Evolutionary conservation across 202 grass and related monocot genomes (phyloP).

Genomic region (Panicum hallii): DNA sequence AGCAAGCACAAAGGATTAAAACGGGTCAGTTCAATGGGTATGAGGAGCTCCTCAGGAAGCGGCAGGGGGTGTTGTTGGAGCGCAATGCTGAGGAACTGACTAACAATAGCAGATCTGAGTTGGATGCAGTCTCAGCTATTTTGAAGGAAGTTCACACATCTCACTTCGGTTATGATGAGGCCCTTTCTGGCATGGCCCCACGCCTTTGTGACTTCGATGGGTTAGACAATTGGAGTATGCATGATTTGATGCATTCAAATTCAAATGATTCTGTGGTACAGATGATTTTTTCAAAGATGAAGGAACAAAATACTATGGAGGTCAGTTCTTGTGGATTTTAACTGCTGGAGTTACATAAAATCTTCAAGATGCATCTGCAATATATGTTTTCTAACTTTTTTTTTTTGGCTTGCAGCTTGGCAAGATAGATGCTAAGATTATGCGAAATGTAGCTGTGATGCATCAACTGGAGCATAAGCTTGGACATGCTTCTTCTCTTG

Average conservation of each 20-base stretch:
- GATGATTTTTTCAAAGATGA: constrained; percentile 55
- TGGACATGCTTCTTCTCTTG: constrained; percentile 63
- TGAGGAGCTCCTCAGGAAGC: constrained; percentile 71
- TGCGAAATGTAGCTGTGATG: constrained; percentile 65
- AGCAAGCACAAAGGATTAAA: constrained; percentile 60
- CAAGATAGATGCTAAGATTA: constrained; percentile 85
- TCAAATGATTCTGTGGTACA: constrained; percentile 64
- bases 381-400: constrained; percentile 38
- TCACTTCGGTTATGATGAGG: constrained; percentile 67
- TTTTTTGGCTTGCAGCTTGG: constrained; percentile 60
- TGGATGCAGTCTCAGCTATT: constrained; percentile 67
- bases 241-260: constrained; percentile 66
- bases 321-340: constrained; percentile 48
- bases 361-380: constrained; percentile 22
- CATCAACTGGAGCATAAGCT: constrained; percentile 74
- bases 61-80: constrained; percentile 69
- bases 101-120: constrained; percentile 53
- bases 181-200: constrained; percentile 57
- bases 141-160: constrained; percentile 77
- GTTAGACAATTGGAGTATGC: constrained; percentile 62
- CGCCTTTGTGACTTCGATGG: constrained; percentile 59
- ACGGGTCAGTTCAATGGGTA: constrained; percentile 55
- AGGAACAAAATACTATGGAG: constrained; percentile 67
- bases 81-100: constrained; percentile 54
- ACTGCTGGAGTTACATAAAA: neutral